These are phyloP conservation scores for Cladorrhinum sp. DNA, from an alignment of 2,329 filamentous ascomycete genomes.

Conservation along the genomic window DNA sequence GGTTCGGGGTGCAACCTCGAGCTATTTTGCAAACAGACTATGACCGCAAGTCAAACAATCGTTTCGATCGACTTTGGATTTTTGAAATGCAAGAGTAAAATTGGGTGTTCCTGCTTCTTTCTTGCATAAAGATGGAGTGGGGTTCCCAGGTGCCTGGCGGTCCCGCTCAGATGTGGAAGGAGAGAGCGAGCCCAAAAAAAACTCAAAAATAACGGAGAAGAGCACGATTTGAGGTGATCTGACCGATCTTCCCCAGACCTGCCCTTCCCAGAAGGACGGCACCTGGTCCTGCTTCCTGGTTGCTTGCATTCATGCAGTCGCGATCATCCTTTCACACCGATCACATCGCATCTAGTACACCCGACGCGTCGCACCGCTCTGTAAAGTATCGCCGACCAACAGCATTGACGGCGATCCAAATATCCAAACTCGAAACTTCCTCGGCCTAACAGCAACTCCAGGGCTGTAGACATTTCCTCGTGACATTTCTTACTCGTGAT, in stretches of 20 bases:
- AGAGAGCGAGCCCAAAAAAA: not conserved
- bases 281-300: not conserved
- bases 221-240: not conserved
- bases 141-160: not conserved
- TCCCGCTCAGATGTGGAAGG: not conserved
- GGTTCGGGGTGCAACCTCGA: no score
- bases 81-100: not conserved
- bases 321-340: not conserved
- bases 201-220: not conserved
- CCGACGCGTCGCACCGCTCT: not conserved
- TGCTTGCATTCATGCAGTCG: slow-evolving; percentile 6
- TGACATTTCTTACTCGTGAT: not conserved
- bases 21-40: not conserved
- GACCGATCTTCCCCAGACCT: slow-evolving; percentile 8
- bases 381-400: not conserved
- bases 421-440: not conserved
- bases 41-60: not conserved
- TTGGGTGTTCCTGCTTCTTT: not conserved
- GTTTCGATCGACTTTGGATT: not conserved
- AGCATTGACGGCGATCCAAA: slow-evolving; percentile 5
- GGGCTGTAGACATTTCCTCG: no score
- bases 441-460: no score
- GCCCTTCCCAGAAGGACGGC: slow-evolving; percentile 11
- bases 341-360: not conserved
- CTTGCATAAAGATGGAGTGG: not conserved